Conservation (phyloP, 257 asterid species). For the Osmanthus fragrans region DNA sequence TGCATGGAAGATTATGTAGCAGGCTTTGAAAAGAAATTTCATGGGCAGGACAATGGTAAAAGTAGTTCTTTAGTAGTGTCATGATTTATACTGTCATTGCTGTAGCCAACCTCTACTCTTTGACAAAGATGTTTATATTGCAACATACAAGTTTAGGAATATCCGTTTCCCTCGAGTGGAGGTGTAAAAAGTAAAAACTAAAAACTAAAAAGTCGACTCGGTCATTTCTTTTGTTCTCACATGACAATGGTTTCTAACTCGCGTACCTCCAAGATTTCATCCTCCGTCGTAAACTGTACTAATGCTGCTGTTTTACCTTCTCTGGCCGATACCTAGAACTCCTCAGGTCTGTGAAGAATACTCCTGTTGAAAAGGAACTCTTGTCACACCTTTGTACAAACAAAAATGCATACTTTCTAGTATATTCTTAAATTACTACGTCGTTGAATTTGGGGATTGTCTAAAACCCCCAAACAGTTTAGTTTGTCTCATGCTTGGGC, state of each 20-base stretch:
- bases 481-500: background rate
- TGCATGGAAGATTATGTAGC: constrained; percentile 90
- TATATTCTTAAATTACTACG: background rate
- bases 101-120: background rate
- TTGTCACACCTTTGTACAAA: background rate
- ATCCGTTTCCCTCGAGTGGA: too few relatives aligned
- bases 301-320: too few relatives aligned
- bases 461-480: background rate
- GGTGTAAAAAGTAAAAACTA: too few relatives aligned
- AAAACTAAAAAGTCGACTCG: too few relatives aligned
- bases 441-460: background rate
- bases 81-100: constrained; percentile 27
- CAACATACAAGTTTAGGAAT: background rate
- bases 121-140: background rate
- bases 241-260: too few relatives aligned
- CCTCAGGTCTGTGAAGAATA: too few relatives aligned
- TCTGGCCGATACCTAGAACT: too few relatives aligned
- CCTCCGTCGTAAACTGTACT: too few relatives aligned
- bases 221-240: too few relatives aligned
- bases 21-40: constrained; percentile 47
- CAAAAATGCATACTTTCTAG: background rate
- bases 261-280: too few relatives aligned
- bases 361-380: background rate
- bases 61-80: constrained; percentile 30
- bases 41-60: constrained; percentile 29